Conservation (phyloP, 331 rosid species). For the Quercus lobata region DNA sequence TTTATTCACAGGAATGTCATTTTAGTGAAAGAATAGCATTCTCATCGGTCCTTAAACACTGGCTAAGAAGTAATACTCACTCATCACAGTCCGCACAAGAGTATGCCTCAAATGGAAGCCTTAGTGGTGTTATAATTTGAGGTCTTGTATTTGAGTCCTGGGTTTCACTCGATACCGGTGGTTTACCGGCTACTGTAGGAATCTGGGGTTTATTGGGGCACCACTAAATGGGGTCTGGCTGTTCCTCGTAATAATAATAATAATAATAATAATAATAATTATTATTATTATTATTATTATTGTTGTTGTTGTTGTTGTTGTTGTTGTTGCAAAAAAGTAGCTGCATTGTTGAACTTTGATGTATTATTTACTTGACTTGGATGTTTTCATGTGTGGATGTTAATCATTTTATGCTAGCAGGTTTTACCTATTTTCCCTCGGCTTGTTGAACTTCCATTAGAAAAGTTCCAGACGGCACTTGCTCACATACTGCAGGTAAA, state of each 20-base stretch:
- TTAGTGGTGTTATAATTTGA: too few relatives aligned
- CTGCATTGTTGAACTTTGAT: neutral
- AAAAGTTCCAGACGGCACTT: slow-evolving; percentile 97
- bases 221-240: too few relatives aligned
- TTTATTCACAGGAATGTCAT: neutral
- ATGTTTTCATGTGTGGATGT: slow-evolving; percentile 6
- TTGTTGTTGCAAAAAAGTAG: neutral
- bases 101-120: too few relatives aligned
- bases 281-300: too few relatives aligned
- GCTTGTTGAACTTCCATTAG: slow-evolving; percentile 88
- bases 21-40: neutral
- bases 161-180: too few relatives aligned
- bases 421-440: slow-evolving; percentile 93
- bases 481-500: slow-evolving; percentile 97
- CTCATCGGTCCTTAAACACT: slow-evolving; percentile 1
- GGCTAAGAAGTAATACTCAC: neutral
- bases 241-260: too few relatives aligned
- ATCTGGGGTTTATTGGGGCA: too few relatives aligned
- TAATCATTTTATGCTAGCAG: slow-evolving; percentile 47
- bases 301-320: too few relatives aligned
- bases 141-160: too few relatives aligned
- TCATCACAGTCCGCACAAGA: too few relatives aligned
- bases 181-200: too few relatives aligned
- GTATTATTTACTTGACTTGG: slow-evolving; percentile 1
- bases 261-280: too few relatives aligned